Base-by-base conservation (phyloP, 1,284 basidiomycete genomes). In the Sporisorium reilianum region DNA sequence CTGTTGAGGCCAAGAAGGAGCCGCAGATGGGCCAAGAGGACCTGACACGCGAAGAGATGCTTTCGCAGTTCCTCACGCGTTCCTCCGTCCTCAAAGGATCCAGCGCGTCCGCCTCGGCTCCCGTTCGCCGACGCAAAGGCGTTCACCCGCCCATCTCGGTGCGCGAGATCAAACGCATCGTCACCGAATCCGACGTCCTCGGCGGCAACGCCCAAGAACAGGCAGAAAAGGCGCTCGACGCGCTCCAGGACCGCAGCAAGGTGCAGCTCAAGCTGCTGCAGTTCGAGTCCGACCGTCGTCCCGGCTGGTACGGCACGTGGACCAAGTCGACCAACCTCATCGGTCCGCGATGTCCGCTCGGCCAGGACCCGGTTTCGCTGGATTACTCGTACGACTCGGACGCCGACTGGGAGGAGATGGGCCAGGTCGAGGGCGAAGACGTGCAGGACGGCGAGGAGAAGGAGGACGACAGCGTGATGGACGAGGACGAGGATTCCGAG, bases 351-450 rank as follows among this genome's bases (percentile, higher is more conserved):
- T 77, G 69, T 32, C 82, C 82, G 3, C 71, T 83, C 2, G 79
- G 76, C 0, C 82, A 83, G 45, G 82, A 84, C 50, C 80, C 82
- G 6, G 76, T 84, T 1, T 72, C 75, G 49, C 49, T 84, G 26
- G 80, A 84, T 58, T 84, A 84, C 52, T 76, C 68, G 16, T 83
- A 82, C 55, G 83, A 84, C 63, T 78, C 74, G 30, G 83, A 84
- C 25, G 81, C 78, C 14, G 83, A 83, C 41, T 84, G 83, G 82
- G 81, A 82, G 38, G 82, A 82, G 40, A 45, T 64, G 20, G 82
- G 72, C 9, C 79, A 78, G 42, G 75, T 78, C 2, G 82, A 84
- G 36, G 82, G 81, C 46, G 82, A 81, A 44, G 80, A 81, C 52
- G 63, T 78, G 7, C 65, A 77, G 34, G 70, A 80, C 6, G 79